Evolutionary conservation across 2,329 filamentous ascomycete species (phyloP).

Genomic region (Biscogniauxia sp.): DNA sequence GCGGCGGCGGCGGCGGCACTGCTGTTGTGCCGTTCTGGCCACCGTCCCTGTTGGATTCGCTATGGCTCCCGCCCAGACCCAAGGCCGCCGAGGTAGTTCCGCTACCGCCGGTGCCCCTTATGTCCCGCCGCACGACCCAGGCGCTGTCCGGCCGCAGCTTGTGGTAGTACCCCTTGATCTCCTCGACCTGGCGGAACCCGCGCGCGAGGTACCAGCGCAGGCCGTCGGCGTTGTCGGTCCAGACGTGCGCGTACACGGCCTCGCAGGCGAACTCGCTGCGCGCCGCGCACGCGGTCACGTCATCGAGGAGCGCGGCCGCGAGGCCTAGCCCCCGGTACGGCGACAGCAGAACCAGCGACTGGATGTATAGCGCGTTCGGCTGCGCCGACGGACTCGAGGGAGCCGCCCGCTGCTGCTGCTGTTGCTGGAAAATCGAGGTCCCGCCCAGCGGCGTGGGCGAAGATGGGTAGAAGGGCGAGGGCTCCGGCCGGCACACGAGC

Average conservation of each 20-base stretch:
- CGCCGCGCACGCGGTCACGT: slow-evolving; percentile 44
- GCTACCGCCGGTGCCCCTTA: slow-evolving; percentile 21
- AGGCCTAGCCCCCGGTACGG: slow-evolving; percentile 62
- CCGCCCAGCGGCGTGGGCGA: slow-evolving; percentile 7
- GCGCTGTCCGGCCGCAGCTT: slow-evolving; percentile 61
- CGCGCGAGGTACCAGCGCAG: slow-evolving; percentile 60
- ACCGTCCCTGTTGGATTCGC: no score
- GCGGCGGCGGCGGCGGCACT: slow-evolving; percentile 1
- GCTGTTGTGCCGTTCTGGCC: not conserved
- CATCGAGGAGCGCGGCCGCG: slow-evolving; percentile 54
- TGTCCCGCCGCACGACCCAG: slow-evolving; percentile 53
- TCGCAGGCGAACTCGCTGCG: slow-evolving; percentile 36
- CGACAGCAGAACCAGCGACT: slow-evolving; percentile 60
- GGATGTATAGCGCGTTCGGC: slow-evolving; percentile 58
- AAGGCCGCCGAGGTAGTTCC: slow-evolving; percentile 20
- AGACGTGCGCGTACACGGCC: slow-evolving; percentile 63
- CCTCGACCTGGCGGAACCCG: slow-evolving; percentile 51
- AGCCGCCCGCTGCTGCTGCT: slow-evolving; percentile 4
- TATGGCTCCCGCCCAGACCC: not conserved
- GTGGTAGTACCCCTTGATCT: slow-evolving; percentile 58
- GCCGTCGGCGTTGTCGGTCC: slow-evolving; percentile 64
- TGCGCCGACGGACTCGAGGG: slow-evolving; percentile 15
- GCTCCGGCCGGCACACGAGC: slow-evolving; percentile 61
- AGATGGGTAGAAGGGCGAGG: slow-evolving; percentile 35
- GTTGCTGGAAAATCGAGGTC: slow-evolving; percentile 6